phyloP scores from a whole-genome alignment of 805 yeast species.

The Debaryomyces hansenii region DNA sequence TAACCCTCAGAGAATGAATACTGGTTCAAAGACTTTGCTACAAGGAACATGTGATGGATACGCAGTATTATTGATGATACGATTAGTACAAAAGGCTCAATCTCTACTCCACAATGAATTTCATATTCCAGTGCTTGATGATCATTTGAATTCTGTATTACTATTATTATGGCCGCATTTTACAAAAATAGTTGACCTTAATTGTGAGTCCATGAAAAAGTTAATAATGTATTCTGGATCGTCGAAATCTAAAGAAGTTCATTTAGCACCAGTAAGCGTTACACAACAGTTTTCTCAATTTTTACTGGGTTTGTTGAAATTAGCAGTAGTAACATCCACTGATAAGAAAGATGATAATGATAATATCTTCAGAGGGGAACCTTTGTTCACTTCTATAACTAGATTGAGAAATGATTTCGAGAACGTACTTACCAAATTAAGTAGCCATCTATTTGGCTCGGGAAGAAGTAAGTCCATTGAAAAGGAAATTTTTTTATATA shows the following conservation, averaged over 20 bases:
- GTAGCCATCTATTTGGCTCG: constrained; percentile 40
- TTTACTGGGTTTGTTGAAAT: constrained; percentile 65
- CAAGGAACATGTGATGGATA: constrained; percentile 63
- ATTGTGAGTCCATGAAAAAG: constrained; percentile 69
- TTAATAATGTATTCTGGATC: constrained; percentile 32
- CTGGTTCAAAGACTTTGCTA: constrained; percentile 18
- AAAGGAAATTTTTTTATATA: constrained; percentile 71
- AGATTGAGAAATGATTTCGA: constrained; percentile 82
- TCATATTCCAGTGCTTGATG: constrained; percentile 68
- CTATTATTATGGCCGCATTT: constrained; percentile 85
- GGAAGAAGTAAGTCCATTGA: constrained; percentile 40
- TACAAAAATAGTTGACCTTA: constrained; percentile 71
- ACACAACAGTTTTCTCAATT: constrained; percentile 81
- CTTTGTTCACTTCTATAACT: constrained; percentile 65
- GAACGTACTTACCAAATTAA: constrained; percentile 67
- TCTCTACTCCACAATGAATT: constrained; percentile 64
- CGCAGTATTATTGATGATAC: constrained; percentile 74
- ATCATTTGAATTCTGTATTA: constrained; percentile 63
- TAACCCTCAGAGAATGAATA: constrained; percentile 23
- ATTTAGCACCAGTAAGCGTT: constrained; percentile 50
- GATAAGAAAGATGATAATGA: constrained; percentile 11
- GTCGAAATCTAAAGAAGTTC: constrained; percentile 16
- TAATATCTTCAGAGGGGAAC: constrained; percentile 51
- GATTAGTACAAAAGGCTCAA: constrained; percentile 66
- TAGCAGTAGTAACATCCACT: constrained; percentile 34